Evolutionary conservation across 495 filamentous ascomycete genomes (phyloP).

Genomic region (Physcia stellaris): DNA sequence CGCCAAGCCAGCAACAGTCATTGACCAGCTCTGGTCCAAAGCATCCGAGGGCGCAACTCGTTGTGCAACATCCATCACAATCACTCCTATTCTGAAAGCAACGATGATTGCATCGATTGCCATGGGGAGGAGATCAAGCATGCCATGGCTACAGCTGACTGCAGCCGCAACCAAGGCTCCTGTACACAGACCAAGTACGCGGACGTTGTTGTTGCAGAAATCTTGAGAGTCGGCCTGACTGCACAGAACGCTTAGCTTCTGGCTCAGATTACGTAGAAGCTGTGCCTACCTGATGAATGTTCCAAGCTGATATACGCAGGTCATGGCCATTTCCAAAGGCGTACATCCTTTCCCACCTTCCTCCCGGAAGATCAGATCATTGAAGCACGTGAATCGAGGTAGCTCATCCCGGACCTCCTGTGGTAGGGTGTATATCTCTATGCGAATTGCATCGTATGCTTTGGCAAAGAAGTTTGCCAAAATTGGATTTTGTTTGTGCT

Average conservation of each 20-base stretch:
- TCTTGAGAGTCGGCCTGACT: conserved; percentile 3
- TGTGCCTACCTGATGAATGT: conserved; percentile 19
- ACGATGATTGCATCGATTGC: conserved; percentile 44
- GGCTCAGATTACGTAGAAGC: neutral
- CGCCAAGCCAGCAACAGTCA: conserved; percentile 9
- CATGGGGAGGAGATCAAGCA: conserved; percentile 40
- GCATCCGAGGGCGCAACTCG: neutral
- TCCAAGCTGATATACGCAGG: conserved; percentile 22
- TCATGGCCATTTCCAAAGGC: conserved; percentile 22
- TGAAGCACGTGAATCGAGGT: conserved; percentile 16
- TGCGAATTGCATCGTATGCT: conserved; percentile 14
- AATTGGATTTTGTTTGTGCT: conserved; percentile 11
- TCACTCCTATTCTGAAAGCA: conserved; percentile 30
- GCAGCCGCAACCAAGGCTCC: conserved; percentile 49
- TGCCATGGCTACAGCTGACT: conserved; percentile 40
- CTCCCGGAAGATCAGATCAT: conserved; percentile 18
- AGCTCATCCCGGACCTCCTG: conserved; percentile 9
- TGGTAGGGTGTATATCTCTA: conserved; percentile 11
- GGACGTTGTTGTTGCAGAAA: neutral
- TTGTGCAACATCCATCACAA: conserved; percentile 11
- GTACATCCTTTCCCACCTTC: conserved; percentile 12
- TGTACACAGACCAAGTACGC: conserved; percentile 36
- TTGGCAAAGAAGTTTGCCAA: conserved; percentile 15
- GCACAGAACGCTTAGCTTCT: neutral
- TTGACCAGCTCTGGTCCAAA: conserved; percentile 15